Conservation (phyloP, 2,329 filamentous ascomycete species). For the Aspergillus ruber region DNA sequence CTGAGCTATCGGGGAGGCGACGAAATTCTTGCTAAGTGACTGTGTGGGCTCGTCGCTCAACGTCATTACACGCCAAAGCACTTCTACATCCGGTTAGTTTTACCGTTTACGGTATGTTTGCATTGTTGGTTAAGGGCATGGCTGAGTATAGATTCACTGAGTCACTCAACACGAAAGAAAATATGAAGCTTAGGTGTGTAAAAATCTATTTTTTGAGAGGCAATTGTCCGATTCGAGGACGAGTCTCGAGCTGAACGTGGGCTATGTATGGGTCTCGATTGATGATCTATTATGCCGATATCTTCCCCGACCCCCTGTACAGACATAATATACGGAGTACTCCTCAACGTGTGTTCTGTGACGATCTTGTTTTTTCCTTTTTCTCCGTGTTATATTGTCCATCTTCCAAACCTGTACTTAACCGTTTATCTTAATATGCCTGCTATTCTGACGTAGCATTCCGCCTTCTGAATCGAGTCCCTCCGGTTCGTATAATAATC, state of each 20-base stretch:
- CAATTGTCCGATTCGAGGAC: too few relatives aligned
- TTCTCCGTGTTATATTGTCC: too few relatives aligned
- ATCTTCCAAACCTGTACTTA: background rate
- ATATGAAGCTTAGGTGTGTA: too few relatives aligned
- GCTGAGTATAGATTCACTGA: background rate
- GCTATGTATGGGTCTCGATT: too few relatives aligned
- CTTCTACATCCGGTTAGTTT: background rate
- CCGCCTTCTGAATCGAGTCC: background rate
- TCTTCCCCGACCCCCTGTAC: too few relatives aligned
- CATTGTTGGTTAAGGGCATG: background rate
- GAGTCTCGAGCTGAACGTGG: too few relatives aligned
- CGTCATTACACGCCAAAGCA: conserved; percentile 17
- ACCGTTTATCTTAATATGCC: background rate
- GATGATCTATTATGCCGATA: too few relatives aligned
- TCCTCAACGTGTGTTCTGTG: too few relatives aligned
- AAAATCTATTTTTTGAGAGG: too few relatives aligned
- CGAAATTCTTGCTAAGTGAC: background rate
- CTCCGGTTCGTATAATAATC: background rate
- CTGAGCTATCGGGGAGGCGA: background rate
- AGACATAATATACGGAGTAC: too few relatives aligned
- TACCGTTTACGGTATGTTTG: background rate
- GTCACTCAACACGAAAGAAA: background rate
- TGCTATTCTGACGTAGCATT: background rate
- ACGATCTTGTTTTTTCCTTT: too few relatives aligned
- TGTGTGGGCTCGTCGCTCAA: conserved; percentile 5